These are phyloP conservation scores for Fragilaria radians DNA, from an alignment of 108 stramenopile genomes.

Conservation along the genomic window DNA sequence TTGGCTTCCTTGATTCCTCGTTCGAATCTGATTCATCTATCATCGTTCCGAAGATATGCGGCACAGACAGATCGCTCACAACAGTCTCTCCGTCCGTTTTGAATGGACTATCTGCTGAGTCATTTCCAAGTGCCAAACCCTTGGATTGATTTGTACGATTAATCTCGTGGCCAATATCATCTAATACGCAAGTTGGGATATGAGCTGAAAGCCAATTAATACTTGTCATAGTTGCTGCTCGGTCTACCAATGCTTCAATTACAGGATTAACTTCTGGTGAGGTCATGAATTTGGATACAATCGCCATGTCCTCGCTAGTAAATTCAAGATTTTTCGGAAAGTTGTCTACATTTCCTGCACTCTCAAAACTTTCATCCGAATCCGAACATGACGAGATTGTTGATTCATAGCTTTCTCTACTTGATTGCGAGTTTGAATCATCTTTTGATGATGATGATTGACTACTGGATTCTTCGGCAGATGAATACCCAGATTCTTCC, in stretches of 20 bases:
- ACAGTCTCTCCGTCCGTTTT: background rate
- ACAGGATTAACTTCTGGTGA: background rate
- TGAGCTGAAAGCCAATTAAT: conserved; percentile 51
- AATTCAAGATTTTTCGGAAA: background rate
- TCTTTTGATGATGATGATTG: background rate
- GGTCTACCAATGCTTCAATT: conserved; percentile 10
- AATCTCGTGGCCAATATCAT: conserved; percentile 24
- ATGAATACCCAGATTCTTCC: background rate
- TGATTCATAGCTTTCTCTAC: background rate
- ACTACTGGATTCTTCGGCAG: too few species aligned
- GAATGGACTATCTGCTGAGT: background rate
- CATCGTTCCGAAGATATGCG: too few species aligned
- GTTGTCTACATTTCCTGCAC: background rate
- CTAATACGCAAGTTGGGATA: conserved; percentile 48
- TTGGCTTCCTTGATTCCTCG: background rate
- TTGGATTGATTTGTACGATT: background rate
- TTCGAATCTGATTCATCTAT: background rate
- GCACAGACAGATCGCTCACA: background rate
- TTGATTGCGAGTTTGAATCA: background rate
- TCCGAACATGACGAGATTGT: background rate
- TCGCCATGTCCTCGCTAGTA: background rate
- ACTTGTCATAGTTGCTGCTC: conserved; percentile 38
- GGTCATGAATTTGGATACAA: background rate
- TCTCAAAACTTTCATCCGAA: background rate
- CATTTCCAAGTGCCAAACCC: background rate